Evolutionary conservation across 2,329 filamentous ascomycete species (phyloP).

Genomic region (Calonectria pauciramosa): DNA sequence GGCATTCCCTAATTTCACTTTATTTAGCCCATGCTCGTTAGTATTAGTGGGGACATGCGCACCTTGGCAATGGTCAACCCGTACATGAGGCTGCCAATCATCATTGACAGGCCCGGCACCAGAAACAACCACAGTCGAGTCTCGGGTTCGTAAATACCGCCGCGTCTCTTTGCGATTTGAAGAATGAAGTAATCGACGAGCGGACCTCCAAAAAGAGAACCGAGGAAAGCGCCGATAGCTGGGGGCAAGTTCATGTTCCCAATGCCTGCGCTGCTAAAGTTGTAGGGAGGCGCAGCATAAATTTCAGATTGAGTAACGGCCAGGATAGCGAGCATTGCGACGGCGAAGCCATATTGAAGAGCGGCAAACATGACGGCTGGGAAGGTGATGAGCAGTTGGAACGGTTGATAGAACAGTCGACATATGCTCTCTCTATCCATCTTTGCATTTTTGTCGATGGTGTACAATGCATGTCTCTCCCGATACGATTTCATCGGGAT

Average conservation of each 20-base stretch:
- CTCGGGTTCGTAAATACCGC: conserved; percentile 37
- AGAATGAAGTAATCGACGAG: conserved; percentile 33
- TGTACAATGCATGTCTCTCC: conserved; percentile 17
- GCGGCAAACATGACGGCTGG: conserved; percentile 26
- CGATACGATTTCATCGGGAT: conserved; percentile 22
- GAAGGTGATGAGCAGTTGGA: conserved; percentile 16
- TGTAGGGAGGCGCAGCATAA: conserved; percentile 28
- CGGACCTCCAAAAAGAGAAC: conserved; percentile 28
- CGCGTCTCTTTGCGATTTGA: conserved; percentile 28
- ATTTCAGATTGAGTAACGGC: conserved; percentile 30
- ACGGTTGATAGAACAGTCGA: conserved; percentile 15
- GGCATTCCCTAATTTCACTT: conserved; percentile 30
- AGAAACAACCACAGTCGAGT: conserved; percentile 37
- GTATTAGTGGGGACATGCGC: neutral
- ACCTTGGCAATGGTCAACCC: conserved; percentile 35
- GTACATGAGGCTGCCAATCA: conserved; percentile 36
- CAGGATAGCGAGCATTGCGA: conserved; percentile 37
- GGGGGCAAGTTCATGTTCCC: conserved; percentile 40
- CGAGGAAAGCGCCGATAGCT: conserved; percentile 29
- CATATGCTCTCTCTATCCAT: neutral
- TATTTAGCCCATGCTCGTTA: neutral
- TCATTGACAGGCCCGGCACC: conserved; percentile 29
- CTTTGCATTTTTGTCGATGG: conserved; percentile 13
- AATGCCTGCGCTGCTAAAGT: conserved; percentile 28
- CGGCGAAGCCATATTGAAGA: conserved; percentile 28